These are phyloP conservation scores for Monotropa hypopitys DNA, from an alignment of 179 eudicot genomes.

Conservation along the genomic window DNA sequence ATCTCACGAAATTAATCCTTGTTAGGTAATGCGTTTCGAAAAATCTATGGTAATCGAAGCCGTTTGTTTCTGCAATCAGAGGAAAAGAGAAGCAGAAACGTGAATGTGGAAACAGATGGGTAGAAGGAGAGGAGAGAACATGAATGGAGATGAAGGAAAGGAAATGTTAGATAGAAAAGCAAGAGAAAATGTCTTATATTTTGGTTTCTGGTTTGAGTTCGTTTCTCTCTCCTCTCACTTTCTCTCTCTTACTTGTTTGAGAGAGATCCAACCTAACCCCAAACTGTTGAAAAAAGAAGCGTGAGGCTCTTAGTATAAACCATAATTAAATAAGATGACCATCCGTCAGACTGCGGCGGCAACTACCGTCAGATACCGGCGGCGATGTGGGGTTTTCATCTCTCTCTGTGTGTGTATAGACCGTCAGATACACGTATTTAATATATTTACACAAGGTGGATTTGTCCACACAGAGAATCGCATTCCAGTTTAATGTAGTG, in stretches of 20 bases:
- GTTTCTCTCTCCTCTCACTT: neutral
- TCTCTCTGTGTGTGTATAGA: neutral
- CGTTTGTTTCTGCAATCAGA: conserved; percentile 7
- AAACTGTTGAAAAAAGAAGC: neutral
- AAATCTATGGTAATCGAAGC: neutral
- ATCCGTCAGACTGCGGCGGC: neutral
- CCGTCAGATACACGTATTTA: too few species aligned
- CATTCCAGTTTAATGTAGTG: neutral
- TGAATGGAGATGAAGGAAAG: neutral
- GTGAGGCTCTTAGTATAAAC: conserved; percentile 2
- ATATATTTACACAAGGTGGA: too few species aligned
- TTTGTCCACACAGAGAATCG: too few species aligned
- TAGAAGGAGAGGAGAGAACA: neutral
- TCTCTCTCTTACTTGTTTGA: neutral
- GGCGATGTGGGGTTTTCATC: neutral
- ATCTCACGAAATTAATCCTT: neutral
- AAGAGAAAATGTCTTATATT: conserved; percentile 8
- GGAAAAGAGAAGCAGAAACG: conserved; percentile 6
- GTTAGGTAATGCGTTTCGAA: neutral
- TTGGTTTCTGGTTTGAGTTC: conserved; percentile 12
- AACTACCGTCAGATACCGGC: neutral
- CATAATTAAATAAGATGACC: neutral
- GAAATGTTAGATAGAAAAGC: neutral
- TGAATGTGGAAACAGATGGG: neutral
- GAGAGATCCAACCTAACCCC: neutral